Percentiles rank a stretch among this genome's conserved stretches.
These are phyloP conservation scores for Colletotrichum trifolii DNA, from an alignment of 2,329 filamentous ascomycete genomes.

Conservation along the genomic window DNA sequence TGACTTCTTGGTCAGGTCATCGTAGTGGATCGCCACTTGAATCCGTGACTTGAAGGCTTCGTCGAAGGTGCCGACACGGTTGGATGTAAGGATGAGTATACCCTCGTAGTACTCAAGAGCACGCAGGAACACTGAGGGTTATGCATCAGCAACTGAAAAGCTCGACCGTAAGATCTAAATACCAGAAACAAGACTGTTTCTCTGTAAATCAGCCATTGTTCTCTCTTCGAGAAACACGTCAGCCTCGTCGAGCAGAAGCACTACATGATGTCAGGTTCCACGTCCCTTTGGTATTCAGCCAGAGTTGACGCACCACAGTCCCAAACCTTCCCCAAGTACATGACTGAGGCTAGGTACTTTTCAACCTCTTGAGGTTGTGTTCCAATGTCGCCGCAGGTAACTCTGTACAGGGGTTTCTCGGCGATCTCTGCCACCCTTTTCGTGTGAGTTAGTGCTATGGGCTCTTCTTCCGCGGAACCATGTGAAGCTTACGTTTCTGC, in stretches of 20 bases:
- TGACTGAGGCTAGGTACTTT: constrained; percentile 41
- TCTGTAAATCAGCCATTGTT: constrained; percentile 70
- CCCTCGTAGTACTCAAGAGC: constrained; percentile 11
- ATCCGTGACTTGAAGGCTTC: constrained; percentile 51
- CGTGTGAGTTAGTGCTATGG: neutral
- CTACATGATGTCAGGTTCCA: neutral
- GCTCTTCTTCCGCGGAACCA: neutral
- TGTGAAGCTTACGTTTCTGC: constrained; percentile 41
- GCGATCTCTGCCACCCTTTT: constrained; percentile 13
- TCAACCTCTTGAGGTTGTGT: constrained; percentile 39
- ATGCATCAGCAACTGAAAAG: neutral
- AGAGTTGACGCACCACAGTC: constrained; percentile 40
- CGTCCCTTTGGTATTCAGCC: neutral
- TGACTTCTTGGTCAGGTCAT: constrained; percentile 39
- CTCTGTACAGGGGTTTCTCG: constrained; percentile 39
- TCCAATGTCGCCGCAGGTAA: constrained; percentile 43
- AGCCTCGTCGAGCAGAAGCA: constrained; percentile 44
- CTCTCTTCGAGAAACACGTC: constrained; percentile 44
- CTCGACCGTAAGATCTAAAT: too few species aligned
- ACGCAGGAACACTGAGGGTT: constrained; percentile 46
- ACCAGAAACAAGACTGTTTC: constrained; percentile 43
- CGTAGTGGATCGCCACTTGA: constrained; percentile 45
- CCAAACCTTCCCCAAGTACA: constrained; percentile 47
- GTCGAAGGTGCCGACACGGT: constrained; percentile 49
- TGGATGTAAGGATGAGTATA: constrained; percentile 46